Evolutionary conservation across 768 basidiomycete species (phyloP).

Genomic region (Lentinula lateritia): DNA sequence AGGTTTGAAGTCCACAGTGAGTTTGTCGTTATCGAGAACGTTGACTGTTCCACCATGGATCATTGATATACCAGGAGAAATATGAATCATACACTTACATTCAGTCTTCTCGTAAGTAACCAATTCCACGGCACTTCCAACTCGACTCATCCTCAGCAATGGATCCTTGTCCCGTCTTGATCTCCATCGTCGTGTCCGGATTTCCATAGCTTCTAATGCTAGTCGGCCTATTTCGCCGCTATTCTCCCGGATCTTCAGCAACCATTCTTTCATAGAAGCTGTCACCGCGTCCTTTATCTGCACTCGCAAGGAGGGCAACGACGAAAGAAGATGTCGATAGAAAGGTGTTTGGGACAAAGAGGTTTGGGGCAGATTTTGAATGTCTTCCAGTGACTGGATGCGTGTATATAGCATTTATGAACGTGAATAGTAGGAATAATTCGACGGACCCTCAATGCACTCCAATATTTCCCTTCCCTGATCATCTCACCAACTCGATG

Average conservation of each 20-base stretch:
- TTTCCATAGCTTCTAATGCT: conserved; percentile 88
- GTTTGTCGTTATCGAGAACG: conserved; percentile 84
- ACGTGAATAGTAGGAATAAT: conserved; percentile 17
- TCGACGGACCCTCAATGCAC: conserved; percentile 82
- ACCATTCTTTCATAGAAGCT: conserved; percentile 94
- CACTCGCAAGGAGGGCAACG: conserved; percentile 81
- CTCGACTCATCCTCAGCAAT: conserved; percentile 65
- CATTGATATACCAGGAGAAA: conserved; percentile 5
- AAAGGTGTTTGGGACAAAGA: conserved; percentile 90
- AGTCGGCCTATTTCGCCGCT: conserved; percentile 81
- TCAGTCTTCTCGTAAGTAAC: conserved; percentile 93
- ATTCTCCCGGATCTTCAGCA: conserved; percentile 88
- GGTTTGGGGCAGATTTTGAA: conserved; percentile 83
- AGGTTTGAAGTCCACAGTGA: conserved; percentile 90
- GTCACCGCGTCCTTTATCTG: conserved; percentile 94
- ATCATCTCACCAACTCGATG: conserved; percentile 93
- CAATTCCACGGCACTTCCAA: conserved; percentile 89
- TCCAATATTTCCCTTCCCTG: conserved; percentile 91
- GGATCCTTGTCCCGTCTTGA: conserved; percentile 79
- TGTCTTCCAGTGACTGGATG: conserved; percentile 87
- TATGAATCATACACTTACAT: conserved; percentile 51
- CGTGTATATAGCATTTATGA: conserved; percentile 17
- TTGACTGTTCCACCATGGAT: conserved; percentile 51
- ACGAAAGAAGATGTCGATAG: conserved; percentile 86
- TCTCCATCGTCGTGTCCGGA: conserved; percentile 78